Evolutionary conservation across 345 rosid species (phyloP).

Genomic region (Rhizophora apiculata): DNA sequence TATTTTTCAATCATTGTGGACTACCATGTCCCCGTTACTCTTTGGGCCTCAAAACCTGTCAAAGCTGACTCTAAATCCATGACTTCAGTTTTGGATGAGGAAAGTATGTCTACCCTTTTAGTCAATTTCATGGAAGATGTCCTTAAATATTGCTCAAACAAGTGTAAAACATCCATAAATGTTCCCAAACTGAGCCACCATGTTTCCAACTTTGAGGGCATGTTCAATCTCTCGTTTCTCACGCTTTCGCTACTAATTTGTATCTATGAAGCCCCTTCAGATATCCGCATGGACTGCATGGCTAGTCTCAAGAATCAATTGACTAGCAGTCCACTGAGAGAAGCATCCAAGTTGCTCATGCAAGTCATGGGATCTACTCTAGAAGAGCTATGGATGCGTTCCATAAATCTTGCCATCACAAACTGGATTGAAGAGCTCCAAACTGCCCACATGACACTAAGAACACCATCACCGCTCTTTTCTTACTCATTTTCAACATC

Average conservation of each 20-base stretch:
- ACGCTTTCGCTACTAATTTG: constrained; percentile 61
- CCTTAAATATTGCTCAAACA: constrained; percentile 48
- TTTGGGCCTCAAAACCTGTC: constrained; percentile 64
- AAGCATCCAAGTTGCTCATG: constrained; percentile 64
- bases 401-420: constrained; percentile 76
- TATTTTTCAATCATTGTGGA: constrained; percentile 52
- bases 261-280: constrained; percentile 74
- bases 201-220: constrained; percentile 38
- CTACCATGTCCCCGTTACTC: constrained; percentile 45
- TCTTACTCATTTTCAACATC: constrained; percentile 59
- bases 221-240: constrained; percentile 63
- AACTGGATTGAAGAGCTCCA: constrained; percentile 66
- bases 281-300: constrained; percentile 55
- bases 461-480: constrained; percentile 69
- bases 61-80: constrained; percentile 36
- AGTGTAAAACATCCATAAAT: constrained; percentile 28
- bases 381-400: constrained; percentile 88
- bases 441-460: constrained; percentile 24
- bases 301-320: constrained; percentile 51
- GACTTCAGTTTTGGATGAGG: constrained; percentile 32
- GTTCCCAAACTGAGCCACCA: constrained; percentile 38
- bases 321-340: constrained; percentile 35
- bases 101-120: constrained; percentile 37
- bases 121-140: constrained; percentile 57
- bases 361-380: constrained; percentile 63